Conservation (phyloP, 2,329 filamentous ascomycete species). For the Ambrosiella beaveri region DNA sequence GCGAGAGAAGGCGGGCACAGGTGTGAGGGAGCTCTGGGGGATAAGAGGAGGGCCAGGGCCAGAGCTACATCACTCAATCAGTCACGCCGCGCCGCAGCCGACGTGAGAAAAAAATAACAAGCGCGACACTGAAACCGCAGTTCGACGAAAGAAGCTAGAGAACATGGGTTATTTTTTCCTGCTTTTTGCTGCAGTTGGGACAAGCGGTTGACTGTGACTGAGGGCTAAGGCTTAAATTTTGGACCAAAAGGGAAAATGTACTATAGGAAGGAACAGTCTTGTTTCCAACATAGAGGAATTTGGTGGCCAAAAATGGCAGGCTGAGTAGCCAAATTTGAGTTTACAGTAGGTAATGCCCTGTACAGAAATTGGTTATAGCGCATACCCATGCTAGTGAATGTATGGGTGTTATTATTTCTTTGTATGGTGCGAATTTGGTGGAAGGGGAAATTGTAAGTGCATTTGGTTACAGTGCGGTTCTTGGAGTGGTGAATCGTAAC, state of each 20-base stretch:
- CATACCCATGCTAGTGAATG: neutral
- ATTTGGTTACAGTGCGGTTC: neutral
- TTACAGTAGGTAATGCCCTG: neutral
- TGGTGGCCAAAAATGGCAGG: too few relatives aligned
- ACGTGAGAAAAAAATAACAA: neutral
- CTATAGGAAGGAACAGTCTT: neutral
- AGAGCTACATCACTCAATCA: constrained; percentile 9
- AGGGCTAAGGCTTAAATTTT: neutral
- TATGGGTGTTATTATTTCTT: neutral
- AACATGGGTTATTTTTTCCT: neutral
- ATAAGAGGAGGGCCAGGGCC: constrained; percentile 11
- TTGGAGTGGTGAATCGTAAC: neutral
- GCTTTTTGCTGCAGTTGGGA: neutral
- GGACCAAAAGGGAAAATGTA: neutral
- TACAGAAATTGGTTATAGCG: neutral
- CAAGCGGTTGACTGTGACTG: too few relatives aligned
- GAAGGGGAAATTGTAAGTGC: neutral
- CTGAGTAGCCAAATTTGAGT: neutral
- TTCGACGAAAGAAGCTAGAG: neutral
- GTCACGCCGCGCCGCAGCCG: constrained; percentile 8
- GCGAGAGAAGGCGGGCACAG: constrained; percentile 13
- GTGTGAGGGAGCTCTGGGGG: constrained; percentile 13
- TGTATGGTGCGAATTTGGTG: neutral
- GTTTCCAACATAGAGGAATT: too few relatives aligned
- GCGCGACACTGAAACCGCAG: constrained; percentile 6